A percentile compares a stretch with the other conserved stretches of the same genome.
Conservation (phyloP, 202 grass and related monocot species). For the Schoenoplectus tabernaemontani region DNA sequence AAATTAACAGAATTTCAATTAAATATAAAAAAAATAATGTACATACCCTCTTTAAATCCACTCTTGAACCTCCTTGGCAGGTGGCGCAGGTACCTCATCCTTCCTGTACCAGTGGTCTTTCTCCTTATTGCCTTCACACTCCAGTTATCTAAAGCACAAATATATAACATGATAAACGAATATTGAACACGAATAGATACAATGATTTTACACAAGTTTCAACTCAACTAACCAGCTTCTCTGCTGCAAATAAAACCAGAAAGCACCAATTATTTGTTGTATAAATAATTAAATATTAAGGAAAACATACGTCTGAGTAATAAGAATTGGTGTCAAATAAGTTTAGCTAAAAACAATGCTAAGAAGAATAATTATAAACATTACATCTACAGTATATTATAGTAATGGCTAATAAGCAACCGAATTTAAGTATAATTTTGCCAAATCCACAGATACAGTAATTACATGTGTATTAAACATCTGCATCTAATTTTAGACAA, state of each 20-base stretch:
- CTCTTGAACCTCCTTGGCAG: conserved; percentile 76
- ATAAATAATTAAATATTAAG: neutral
- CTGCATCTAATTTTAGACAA: neutral
- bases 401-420: neutral
- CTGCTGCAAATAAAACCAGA: neutral
- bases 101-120: conserved; percentile 73
- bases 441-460: neutral
- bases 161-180: neutral
- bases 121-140: conserved; percentile 84
- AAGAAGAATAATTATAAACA: neutral
- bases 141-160: conserved; percentile 56
- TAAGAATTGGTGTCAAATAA: neutral
- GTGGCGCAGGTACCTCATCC: conserved; percentile 89
- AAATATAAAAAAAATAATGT: neutral
- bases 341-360: neutral
- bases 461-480: neutral
- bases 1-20: neutral
- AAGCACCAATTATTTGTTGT: neutral
- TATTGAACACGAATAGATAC: neutral
- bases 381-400: neutral
- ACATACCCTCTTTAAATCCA: conserved; percentile 79
- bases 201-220: neutral
- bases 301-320: neutral
- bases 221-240: neutral
- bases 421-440: neutral